Evolutionary conservation across 352 stramenopile species (phyloP).

Genomic region (Poterioochromonas sp.): DNA sequence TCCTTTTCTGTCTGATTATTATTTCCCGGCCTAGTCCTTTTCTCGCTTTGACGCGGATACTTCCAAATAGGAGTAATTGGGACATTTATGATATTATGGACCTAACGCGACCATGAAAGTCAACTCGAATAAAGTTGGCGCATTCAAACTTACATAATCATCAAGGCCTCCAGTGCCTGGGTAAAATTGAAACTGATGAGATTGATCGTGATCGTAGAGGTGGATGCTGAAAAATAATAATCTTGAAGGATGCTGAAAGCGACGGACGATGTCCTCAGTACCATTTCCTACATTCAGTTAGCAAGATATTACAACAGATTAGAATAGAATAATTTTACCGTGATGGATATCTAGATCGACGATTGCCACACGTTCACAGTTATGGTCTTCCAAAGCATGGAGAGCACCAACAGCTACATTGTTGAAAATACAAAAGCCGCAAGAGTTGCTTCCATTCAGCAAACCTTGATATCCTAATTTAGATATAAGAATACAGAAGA

Average conservation of each 20-base stretch:
- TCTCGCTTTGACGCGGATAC: too few relatives aligned
- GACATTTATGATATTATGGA: constrained; percentile 57
- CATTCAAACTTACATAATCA: constrained; percentile 36
- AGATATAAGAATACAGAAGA: too few relatives aligned
- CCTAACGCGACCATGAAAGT: not conserved
- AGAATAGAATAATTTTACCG: not conserved
- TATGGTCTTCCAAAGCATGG: not conserved
- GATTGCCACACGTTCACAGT: constrained; percentile 70
- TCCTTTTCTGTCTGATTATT: too few relatives aligned
- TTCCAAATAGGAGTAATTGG: constrained; percentile 53
- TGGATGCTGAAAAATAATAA: constrained; percentile 48
- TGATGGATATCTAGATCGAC: constrained; percentile 96
- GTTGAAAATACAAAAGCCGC: constrained; percentile 94
- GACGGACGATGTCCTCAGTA: constrained; percentile 83
- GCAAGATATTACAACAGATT: not conserved
- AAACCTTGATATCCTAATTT: constrained; percentile 49
- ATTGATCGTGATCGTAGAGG: constrained; percentile 42
- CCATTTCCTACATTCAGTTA: constrained; percentile 66
- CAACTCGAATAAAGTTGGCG: not conserved
- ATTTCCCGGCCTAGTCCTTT: too few relatives aligned
- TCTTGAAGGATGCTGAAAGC: constrained; percentile 43
- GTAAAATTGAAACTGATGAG: constrained; percentile 50
- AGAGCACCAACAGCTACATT: constrained; percentile 88
- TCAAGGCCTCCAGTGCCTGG: constrained; percentile 49
- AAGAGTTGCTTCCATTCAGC: constrained; percentile 38